A percentile compares a stretch with the other conserved stretches of the same genome.
phyloP scores from a whole-genome alignment of 495 filamentous ascomycete genomes.

The Zalerion maritima region DNA sequence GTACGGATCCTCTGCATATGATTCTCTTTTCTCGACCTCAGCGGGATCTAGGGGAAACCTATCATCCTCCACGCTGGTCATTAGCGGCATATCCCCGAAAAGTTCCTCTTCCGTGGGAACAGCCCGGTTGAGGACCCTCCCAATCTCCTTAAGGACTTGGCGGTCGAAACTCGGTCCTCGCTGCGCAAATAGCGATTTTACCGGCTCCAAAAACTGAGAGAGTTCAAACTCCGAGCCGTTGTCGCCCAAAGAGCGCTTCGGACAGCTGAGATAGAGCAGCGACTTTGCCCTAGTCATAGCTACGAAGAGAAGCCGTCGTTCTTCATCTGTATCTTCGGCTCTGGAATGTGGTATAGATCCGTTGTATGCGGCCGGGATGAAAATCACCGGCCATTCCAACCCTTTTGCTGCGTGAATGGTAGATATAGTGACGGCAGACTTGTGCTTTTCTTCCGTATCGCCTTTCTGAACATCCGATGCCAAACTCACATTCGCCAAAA shows the following conservation, averaged over 20 bases:
- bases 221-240: constrained; percentile 19
- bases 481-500: constrained; percentile 80
- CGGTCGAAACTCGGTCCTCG: constrained; percentile 31
- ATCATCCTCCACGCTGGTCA: constrained; percentile 26
- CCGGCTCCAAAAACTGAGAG: constrained; percentile 24
- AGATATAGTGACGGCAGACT: constrained; percentile 71
- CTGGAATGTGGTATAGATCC: constrained; percentile 92
- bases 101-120: constrained; percentile 23
- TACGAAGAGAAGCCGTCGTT: constrained; percentile 82
- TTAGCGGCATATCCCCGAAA: constrained; percentile 25
- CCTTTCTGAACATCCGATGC: constrained; percentile 58
- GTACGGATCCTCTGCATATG: constrained; percentile 1
- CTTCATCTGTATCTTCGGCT: constrained; percentile 80
- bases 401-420: constrained; percentile 97
- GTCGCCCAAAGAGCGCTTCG: constrained; percentile 26
- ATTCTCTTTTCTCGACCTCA: constrained; percentile 14
- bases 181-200: constrained; percentile 20
- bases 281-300: constrained; percentile 94
- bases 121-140: constrained; percentile 23
- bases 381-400: constrained; percentile 94
- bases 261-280: constrained; percentile 81
- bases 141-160: constrained; percentile 22
- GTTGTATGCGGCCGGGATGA: constrained; percentile 81
- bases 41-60: constrained; percentile 20
- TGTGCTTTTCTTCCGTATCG: constrained; percentile 37